Evolutionary conservation across 345 rosid species (phyloP).

Genomic region (Salix caprea): DNA sequence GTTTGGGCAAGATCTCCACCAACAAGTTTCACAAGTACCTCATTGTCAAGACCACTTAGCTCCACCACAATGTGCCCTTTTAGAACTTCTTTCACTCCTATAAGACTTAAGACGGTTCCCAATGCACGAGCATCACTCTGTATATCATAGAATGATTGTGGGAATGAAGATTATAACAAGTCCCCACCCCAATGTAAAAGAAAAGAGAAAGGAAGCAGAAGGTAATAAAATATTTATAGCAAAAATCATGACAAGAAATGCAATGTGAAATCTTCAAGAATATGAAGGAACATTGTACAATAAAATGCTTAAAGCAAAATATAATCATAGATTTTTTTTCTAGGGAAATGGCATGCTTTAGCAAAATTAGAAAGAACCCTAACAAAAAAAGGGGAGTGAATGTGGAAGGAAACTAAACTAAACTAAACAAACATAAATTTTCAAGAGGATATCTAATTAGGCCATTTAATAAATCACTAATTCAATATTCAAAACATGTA

Average conservation of each 20-base stretch:
- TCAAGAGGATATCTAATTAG: neutral
- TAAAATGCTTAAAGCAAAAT: neutral
- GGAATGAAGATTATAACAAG: too few species aligned
- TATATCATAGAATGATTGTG: too few species aligned
- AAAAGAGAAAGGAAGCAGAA: neutral
- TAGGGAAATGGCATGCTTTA: neutral
- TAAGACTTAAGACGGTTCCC: slow-evolving; percentile 69
- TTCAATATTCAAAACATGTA: too few species aligned
- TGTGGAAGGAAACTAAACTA: neutral
- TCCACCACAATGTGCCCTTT: slow-evolving; percentile 74
- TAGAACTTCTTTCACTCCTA: slow-evolving; percentile 69
- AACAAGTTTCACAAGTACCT: slow-evolving; percentile 68
- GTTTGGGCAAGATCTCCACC: too few species aligned
- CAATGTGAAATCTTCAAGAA: neutral
- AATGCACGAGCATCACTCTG: slow-evolving; percentile 80
- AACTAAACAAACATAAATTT: neutral
- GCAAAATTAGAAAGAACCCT: neutral
- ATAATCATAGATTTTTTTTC: neutral
- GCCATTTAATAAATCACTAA: neutral
- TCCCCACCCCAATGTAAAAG: too few species aligned
- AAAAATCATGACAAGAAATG: neutral
- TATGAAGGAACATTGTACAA: neutral
- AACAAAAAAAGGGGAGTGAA: neutral
- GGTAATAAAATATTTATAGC: neutral
- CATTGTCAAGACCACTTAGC: slow-evolving; percentile 71